phyloP scores from a whole-genome alignment of 2,329 filamentous ascomycete species.

The Nannizziopsis barbatae region DNA sequence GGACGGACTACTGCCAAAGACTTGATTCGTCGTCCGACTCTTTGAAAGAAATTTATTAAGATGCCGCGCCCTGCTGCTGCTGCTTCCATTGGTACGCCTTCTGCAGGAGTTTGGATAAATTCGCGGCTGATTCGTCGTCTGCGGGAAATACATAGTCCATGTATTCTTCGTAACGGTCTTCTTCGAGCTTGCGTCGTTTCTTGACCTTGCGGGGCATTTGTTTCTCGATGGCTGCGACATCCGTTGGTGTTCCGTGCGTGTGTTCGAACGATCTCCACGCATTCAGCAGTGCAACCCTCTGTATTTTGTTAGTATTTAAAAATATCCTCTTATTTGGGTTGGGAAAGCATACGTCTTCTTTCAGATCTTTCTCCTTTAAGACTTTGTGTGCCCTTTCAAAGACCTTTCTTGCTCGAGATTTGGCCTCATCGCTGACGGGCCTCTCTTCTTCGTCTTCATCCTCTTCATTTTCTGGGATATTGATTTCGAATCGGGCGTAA shows the following conservation, averaged over 20 bases:
- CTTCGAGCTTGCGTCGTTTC: constrained; percentile 81
- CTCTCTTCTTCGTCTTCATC: constrained; percentile 51
- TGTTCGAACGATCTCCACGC: constrained; percentile 89
- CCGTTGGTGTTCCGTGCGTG: constrained; percentile 62
- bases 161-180: constrained; percentile 92
- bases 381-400: constrained; percentile 76
- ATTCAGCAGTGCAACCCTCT: constrained; percentile 77
- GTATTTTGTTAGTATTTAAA: constrained; percentile 25
- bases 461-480: constrained; percentile 64
- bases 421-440: constrained; percentile 68
- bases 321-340: not conserved
- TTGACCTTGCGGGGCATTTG: constrained; percentile 92
- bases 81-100: constrained; percentile 85
- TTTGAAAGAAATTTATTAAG: not conserved
- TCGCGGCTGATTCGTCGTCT: constrained; percentile 77
- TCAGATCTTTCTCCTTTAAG: constrained; percentile 82
- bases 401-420: constrained; percentile 65
- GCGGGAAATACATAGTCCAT: constrained; percentile 95
- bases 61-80: constrained; percentile 26
- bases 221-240: constrained; percentile 72
- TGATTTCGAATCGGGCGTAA: constrained; percentile 97
- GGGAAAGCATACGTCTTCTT: constrained; percentile 56
- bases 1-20: not conserved
- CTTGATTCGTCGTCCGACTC: not conserved
- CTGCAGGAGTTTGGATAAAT: constrained; percentile 70